Evolutionary conservation across 805 yeast species (phyloP).

Genomic region (Candida pseudofarinosa): DNA sequence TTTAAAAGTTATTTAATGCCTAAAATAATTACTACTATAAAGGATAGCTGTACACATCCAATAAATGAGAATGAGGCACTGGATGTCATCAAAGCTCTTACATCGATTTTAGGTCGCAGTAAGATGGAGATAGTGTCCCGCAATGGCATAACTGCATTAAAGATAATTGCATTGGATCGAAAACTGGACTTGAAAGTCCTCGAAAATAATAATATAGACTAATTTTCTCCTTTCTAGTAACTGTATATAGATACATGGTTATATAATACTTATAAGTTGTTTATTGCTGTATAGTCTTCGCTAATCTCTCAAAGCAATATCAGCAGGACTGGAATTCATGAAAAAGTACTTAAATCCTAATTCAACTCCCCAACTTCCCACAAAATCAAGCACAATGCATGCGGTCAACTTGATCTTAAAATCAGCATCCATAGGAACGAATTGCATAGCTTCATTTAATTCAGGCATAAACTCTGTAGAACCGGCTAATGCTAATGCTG

Average conservation of each 20-base stretch:
- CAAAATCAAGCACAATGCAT: constrained; percentile 72
- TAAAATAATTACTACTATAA: constrained; percentile 23
- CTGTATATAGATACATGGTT: neutral
- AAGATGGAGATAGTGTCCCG: constrained; percentile 19
- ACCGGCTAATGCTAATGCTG: constrained; percentile 82
- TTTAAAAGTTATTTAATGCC: constrained; percentile 19
- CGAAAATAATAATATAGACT: constrained; percentile 1
- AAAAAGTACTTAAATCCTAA: constrained; percentile 74
- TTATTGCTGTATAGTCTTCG: constrained; percentile 1
- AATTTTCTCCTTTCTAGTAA: neutral
- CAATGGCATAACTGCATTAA: constrained; percentile 23
- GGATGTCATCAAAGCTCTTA: constrained; percentile 23
- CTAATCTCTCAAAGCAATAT: constrained; percentile 60
- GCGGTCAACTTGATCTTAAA: constrained; percentile 78
- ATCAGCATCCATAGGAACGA: constrained; percentile 73
- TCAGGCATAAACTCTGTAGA: constrained; percentile 95
- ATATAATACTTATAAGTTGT: constrained; percentile 1
- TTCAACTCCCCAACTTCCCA: constrained; percentile 74
- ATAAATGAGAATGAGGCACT: constrained; percentile 25
- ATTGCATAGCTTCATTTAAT: constrained; percentile 83
- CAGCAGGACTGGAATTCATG: constrained; percentile 89
- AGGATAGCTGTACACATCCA: constrained; percentile 31
- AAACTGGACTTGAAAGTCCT: constrained; percentile 20
- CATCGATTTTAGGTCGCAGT: constrained; percentile 10
- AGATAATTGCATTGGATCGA: constrained; percentile 23